Conservation (phyloP, 1,284 basidiomycete genomes). For the Cerrena zonata region DNA sequence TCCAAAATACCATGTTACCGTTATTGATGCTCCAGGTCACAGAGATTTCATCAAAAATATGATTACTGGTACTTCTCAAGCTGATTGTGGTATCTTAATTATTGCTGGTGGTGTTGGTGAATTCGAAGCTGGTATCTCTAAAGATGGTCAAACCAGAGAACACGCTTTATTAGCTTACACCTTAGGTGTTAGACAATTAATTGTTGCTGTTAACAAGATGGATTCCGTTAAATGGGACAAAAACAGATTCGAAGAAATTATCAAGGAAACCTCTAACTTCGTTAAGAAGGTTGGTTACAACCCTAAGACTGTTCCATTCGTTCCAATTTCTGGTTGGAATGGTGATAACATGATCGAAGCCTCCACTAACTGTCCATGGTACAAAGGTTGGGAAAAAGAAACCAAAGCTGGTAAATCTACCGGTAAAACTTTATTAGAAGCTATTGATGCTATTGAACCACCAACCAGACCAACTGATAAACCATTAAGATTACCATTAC, state of each 20-base stretch:
- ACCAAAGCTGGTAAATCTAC: conserved; percentile 87
- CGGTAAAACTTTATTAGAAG: conserved; percentile 99
- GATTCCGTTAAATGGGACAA: conserved; percentile 98
- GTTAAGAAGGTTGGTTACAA: conserved; percentile 99
- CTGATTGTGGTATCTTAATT: conserved; percentile 99
- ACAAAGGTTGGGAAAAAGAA: conserved; percentile 98
- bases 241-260: conserved; percentile 99
- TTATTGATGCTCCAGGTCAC: conserved; percentile 98
- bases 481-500: conserved; percentile 99
- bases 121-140: conserved; percentile 99
- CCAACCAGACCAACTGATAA: conserved; percentile 96
- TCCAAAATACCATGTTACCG: conserved; percentile 84
- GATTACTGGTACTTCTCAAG: conserved; percentile 99
- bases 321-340: conserved; percentile 99
- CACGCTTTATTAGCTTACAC: conserved; percentile 99
- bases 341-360: conserved; percentile 99
- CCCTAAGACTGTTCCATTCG: conserved; percentile 97
- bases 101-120: conserved; percentile 99
- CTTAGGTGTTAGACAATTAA: conserved; percentile 99
- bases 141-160: conserved; percentile 99
- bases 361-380: conserved; percentile 93
- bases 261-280: conserved; percentile 98
- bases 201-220: conserved; percentile 99
- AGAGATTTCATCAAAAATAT: conserved; percentile 99
- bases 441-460: conserved; percentile 99